phyloP scores from a whole-genome alignment of 192 early-diverging fungal genomes.

The Coemansia sp. region DNA sequence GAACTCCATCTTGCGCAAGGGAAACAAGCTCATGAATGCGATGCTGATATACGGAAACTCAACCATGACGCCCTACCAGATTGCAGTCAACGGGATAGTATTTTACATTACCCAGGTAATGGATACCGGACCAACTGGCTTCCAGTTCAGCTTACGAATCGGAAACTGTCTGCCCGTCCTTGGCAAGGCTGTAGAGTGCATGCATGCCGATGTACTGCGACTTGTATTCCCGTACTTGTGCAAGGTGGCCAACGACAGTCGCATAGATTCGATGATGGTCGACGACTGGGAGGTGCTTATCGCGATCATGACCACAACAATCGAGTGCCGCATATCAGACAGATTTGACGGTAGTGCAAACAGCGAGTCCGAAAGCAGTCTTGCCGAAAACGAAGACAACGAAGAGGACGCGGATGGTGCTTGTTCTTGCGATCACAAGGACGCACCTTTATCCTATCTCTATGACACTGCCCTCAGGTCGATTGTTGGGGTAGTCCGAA shows the following conservation, averaged over 20 bases:
- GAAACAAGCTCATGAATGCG: conserved; percentile 23
- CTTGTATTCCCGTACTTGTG: conserved; percentile 49
- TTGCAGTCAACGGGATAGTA: conserved; percentile 50
- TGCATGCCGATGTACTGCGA: conserved; percentile 39
- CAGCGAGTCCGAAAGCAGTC: neutral
- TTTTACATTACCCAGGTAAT: conserved; percentile 51
- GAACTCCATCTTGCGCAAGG: conserved; percentile 41
- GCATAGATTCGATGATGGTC: conserved; percentile 32
- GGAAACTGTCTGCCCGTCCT: conserved; percentile 51
- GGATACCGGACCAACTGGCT: conserved; percentile 44
- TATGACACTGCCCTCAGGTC: conserved; percentile 36
- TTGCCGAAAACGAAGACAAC: neutral
- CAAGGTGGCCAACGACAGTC: conserved; percentile 42
- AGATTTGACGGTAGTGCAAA: conserved; percentile 3
- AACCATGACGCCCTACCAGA: conserved; percentile 37
- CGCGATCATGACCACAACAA: conserved; percentile 29
- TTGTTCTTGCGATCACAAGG: neutral
- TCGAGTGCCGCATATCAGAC: conserved; percentile 22
- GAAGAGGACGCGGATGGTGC: conserved; percentile 3
- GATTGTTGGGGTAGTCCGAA: conserved; percentile 21
- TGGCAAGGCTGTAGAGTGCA: conserved; percentile 38
- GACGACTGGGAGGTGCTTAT: conserved; percentile 43
- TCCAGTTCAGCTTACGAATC: conserved; percentile 49
- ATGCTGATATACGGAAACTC: conserved; percentile 17
- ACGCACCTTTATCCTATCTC: conserved; percentile 13